Evolutionary conservation across 768 basidiomycete species (phyloP).

Genomic region (Amanita rubescens): DNA sequence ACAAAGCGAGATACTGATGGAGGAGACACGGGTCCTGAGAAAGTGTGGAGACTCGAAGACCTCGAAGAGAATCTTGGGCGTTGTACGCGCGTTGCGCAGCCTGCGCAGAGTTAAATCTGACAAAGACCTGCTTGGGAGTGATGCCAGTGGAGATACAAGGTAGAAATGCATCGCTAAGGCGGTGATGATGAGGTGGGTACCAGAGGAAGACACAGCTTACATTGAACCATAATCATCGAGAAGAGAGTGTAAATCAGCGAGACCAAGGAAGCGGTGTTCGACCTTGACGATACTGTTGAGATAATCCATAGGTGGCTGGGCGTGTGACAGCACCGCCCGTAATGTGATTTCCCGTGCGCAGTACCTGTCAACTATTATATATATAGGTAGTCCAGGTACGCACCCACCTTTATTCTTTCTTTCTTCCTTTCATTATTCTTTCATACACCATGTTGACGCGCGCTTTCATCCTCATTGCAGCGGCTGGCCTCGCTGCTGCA

Average conservation of each 20-base stretch:
- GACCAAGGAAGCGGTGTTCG: constrained; percentile 13
- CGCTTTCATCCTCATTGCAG: constrained; percentile 17
- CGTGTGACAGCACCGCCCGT: background rate
- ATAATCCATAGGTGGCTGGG: constrained; percentile 14
- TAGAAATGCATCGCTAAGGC: background rate
- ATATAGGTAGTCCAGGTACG: background rate
- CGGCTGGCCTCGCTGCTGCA: constrained; percentile 31
- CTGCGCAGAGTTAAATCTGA: constrained; percentile 12
- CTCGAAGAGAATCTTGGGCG: background rate
- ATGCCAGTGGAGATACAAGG: constrained; percentile 3
- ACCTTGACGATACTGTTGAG: constrained; percentile 21
- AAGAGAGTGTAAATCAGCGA: constrained; percentile 13
- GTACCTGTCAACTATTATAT: background rate
- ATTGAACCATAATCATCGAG: constrained; percentile 15
- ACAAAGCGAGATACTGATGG: background rate
- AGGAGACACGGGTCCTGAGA: background rate
- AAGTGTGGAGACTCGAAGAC: background rate
- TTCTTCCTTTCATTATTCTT: too few relatives aligned
- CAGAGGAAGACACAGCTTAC: background rate
- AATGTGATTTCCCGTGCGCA: background rate
- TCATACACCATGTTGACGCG: constrained; percentile 12
- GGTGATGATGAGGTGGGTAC: constrained; percentile 1
- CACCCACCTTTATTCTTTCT: constrained; percentile 9
- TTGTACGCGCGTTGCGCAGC: background rate
- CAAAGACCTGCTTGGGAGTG: constrained; percentile 14